Conservation (phyloP, 345 rosid species). For the Chamaenerion angustifolium region DNA sequence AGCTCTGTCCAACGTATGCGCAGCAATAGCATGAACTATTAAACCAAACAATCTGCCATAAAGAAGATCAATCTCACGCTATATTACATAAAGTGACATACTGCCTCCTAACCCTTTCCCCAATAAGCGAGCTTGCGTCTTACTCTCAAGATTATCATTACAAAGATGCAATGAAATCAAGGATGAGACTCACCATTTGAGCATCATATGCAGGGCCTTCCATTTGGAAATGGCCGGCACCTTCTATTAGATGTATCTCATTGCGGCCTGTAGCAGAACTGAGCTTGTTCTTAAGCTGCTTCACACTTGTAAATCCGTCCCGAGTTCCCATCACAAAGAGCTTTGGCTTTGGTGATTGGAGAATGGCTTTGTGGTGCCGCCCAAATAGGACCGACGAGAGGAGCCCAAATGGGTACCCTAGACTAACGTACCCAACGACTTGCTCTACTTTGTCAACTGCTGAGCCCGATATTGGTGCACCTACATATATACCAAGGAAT, state of each 20-base stretch:
- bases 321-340: conserved; percentile 88
- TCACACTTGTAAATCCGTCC: conserved; percentile 87
- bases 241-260: conserved; percentile 68
- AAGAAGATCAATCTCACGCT: too few relatives aligned
- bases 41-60: too few relatives aligned
- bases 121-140: too few relatives aligned
- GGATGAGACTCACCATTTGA: conserved; percentile 55
- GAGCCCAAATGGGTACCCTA: conserved; percentile 86
- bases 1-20: too few relatives aligned
- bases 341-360: conserved; percentile 65
- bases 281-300: conserved; percentile 76
- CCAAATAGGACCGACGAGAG: conserved; percentile 76
- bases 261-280: conserved; percentile 45
- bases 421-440: conserved; percentile 67
- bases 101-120: too few relatives aligned
- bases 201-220: conserved; percentile 82
- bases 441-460: conserved; percentile 65
- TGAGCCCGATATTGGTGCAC: conserved; percentile 93
- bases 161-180: conserved; percentile 42
- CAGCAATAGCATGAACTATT: too few relatives aligned
- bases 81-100: too few relatives aligned
- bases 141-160: conserved; percentile 8
- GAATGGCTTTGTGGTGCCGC: conserved; percentile 67
- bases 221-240: conserved; percentile 88
- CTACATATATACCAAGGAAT: conserved; percentile 21